Conservation (phyloP, 2,329 filamentous ascomycete species). For the Hawksworthiomyces lignivorus region DNA sequence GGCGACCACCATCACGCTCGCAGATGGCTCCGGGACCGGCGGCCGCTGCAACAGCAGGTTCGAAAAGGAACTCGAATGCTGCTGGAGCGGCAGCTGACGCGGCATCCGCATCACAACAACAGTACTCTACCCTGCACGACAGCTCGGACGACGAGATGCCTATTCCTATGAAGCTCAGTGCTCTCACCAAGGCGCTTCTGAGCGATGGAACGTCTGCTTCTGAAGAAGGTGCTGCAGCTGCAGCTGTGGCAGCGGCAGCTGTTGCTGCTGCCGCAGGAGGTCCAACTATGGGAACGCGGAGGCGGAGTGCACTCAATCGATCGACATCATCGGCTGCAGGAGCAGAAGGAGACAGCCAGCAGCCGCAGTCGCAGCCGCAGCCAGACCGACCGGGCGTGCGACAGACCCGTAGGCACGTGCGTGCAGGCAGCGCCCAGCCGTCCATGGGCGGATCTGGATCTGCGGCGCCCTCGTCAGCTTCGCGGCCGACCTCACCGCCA, state of each 20-base stretch:
- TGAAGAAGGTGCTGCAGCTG: slow-evolving; percentile 26
- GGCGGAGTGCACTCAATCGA: slow-evolving; percentile 41
- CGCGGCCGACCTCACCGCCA: slow-evolving; percentile 34
- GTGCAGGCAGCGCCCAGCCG: slow-evolving; percentile 40
- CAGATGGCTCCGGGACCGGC: slow-evolving; percentile 28
- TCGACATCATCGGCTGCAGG: slow-evolving; percentile 31
- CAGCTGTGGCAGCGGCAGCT: slow-evolving; percentile 15
- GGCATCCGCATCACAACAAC: slow-evolving; percentile 26
- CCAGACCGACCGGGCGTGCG: slow-evolving; percentile 16
- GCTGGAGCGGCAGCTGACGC: neutral
- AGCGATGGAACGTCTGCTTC: slow-evolving; percentile 49
- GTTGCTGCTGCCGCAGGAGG: slow-evolving; percentile 25
- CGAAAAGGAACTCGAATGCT: slow-evolving; percentile 9
- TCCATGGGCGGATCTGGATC: slow-evolving; percentile 13
- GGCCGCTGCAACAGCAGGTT: slow-evolving; percentile 15
- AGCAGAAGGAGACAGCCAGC: slow-evolving; percentile 29
- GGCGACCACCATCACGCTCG: slow-evolving; percentile 41
- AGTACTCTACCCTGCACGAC: slow-evolving; percentile 56
- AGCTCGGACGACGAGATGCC: slow-evolving; percentile 93
- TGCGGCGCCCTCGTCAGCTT: slow-evolving; percentile 14
- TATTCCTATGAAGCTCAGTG: slow-evolving; percentile 87
- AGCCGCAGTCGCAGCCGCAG: slow-evolving; percentile 5
- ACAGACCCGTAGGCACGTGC: slow-evolving; percentile 32
- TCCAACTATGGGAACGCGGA: slow-evolving; percentile 40
- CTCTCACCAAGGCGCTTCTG: slow-evolving; percentile 79